These are phyloP conservation scores for Metschnikowia gelsemii DNA, from an alignment of 805 yeast species.

Conservation along the genomic window DNA sequence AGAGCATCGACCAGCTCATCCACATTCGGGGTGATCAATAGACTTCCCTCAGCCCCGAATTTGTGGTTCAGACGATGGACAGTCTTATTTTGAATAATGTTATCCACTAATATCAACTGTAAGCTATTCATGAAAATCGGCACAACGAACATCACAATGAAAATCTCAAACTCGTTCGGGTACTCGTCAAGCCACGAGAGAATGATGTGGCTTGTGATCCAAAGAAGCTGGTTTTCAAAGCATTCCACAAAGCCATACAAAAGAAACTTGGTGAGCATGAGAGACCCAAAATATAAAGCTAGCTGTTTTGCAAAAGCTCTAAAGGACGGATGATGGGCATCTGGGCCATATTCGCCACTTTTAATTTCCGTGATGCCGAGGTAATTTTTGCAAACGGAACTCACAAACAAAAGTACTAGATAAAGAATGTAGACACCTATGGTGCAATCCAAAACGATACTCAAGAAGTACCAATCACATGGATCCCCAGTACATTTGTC, in stretches of 20 bases:
- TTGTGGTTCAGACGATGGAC: conserved; percentile 34
- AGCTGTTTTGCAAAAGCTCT: conserved; percentile 70
- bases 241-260: conserved; percentile 62
- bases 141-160: conserved; percentile 80
- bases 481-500: conserved; percentile 49
- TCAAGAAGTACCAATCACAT: conserved; percentile 93
- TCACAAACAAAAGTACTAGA: conserved; percentile 48
- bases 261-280: conserved; percentile 63
- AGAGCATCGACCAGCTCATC: conserved; percentile 6
- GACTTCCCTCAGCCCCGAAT: conserved; percentile 1
- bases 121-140: conserved; percentile 73
- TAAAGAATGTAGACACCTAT: conserved; percentile 83
- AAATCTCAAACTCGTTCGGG: conserved; percentile 75
- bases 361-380: conserved; percentile 40
- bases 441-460: conserved; percentile 86
- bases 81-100: conserved; percentile 60
- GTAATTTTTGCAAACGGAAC: conserved; percentile 44
- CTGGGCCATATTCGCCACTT: conserved; percentile 62
- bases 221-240: conserved; percentile 51
- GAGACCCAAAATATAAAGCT: conserved; percentile 61
- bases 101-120: conserved; percentile 72
- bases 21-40: conserved; percentile 3
- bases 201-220: conserved; percentile 65
- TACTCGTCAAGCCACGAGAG: conserved; percentile 80
- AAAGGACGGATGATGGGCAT: conserved; percentile 54